Percentiles rank a stretch among this genome's conserved stretches.
Conservation (phyloP, 148 eudicot species). For the Fagopyrum homotropicum region DNA sequence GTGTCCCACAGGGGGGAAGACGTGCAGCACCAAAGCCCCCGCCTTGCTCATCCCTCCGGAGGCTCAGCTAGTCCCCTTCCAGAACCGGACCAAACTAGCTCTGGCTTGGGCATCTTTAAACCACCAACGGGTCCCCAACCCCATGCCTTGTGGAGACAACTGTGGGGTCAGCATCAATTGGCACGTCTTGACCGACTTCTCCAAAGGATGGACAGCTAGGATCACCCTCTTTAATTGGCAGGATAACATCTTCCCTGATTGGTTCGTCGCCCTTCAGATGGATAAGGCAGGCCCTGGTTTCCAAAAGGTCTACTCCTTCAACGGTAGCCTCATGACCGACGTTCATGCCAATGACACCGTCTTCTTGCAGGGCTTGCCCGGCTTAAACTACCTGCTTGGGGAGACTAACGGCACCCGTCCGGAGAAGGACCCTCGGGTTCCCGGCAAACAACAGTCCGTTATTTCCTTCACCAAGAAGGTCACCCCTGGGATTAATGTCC, state of each 20-base stretch:
- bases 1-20: slow-evolving; percentile 28
- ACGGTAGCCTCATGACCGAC: slow-evolving; percentile 31
- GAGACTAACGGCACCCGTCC: slow-evolving; percentile 33
- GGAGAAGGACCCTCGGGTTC: slow-evolving; percentile 33
- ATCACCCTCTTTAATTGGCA: slow-evolving; percentile 71
- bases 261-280: slow-evolving; percentile 52
- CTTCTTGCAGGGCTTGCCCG: slow-evolving; percentile 44
- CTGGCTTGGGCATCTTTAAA: slow-evolving; percentile 70
- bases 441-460: slow-evolving; percentile 62
- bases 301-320: slow-evolving; percentile 51
- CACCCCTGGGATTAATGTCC: slow-evolving; percentile 20
- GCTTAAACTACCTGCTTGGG: slow-evolving; percentile 37
- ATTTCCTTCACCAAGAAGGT: slow-evolving; percentile 47
- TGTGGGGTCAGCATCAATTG: slow-evolving; percentile 91
- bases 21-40: slow-evolving; percentile 54
- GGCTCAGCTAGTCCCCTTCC: slow-evolving; percentile 81
- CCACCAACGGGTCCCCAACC: slow-evolving; percentile 51
- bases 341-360: slow-evolving; percentile 28
- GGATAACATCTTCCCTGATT: slow-evolving; percentile 39
- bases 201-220: slow-evolving; percentile 60
- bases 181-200: slow-evolving; percentile 56
- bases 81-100: slow-evolving; percentile 55
- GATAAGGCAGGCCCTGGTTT: slow-evolving; percentile 30
- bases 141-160: slow-evolving; percentile 76
- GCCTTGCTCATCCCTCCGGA: slow-evolving; percentile 87